Evolutionary conservation across 306 rosid genomes (phyloP).

Genomic region (Cicer cuneatum): DNA sequence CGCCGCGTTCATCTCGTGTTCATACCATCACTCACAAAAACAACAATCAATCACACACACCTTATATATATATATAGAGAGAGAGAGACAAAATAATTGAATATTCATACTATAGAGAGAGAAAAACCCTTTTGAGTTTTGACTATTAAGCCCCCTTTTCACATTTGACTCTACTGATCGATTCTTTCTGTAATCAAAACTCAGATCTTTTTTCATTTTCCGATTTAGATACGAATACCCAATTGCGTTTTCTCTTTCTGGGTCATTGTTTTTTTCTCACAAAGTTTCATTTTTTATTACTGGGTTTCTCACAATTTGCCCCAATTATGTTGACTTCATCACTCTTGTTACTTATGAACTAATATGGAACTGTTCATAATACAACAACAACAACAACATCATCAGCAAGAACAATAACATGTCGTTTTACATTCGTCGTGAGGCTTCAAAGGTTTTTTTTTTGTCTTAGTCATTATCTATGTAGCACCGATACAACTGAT

Average conservation of each 20-base stretch:
- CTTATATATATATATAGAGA: background rate
- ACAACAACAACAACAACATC: conserved; percentile 38
- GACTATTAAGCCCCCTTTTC: conserved; percentile 21
- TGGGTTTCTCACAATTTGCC: conserved; percentile 40
- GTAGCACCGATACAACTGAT: too few species aligned
- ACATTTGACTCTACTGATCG: conserved; percentile 19
- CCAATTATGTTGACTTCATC: conserved; percentile 65
- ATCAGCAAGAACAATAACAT: conserved; percentile 49
- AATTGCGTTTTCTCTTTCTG: conserved; percentile 42
- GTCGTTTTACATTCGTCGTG: conserved; percentile 97
- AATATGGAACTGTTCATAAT: conserved; percentile 81
- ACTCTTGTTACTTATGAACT: conserved; percentile 63
- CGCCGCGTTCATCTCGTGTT: conserved; percentile 75
- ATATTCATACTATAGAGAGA: background rate
- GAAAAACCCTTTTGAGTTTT: conserved; percentile 24
- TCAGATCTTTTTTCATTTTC: conserved; percentile 44
- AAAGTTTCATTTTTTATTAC: conserved; percentile 33
- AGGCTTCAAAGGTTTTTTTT: conserved; percentile 74
- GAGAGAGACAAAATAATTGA: background rate
- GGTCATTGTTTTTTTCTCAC: background rate
- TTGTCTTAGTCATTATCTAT: background rate
- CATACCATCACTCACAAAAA: conserved; percentile 38
- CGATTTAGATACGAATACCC: conserved; percentile 42
- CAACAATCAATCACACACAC: background rate
- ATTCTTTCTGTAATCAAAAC: conserved; percentile 19